Evolutionary conservation across 2,329 filamentous ascomycete genomes (phyloP).

Genomic region (Microsporum ferrugineum): DNA sequence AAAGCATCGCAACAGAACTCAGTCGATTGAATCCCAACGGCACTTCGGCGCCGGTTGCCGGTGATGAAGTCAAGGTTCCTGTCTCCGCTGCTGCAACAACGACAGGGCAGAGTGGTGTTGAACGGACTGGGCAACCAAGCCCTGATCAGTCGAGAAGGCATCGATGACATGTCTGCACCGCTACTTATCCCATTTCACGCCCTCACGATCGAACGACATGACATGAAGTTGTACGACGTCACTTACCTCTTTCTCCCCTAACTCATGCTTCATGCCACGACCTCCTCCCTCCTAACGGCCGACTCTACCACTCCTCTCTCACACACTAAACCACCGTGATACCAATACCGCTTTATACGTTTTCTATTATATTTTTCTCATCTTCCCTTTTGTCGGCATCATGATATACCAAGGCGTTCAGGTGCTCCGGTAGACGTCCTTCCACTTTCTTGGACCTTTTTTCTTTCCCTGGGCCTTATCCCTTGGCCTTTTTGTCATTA

Average conservation of each 20-base stretch:
- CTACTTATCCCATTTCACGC: not conserved
- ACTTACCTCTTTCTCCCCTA: not conserved
- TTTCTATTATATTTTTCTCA: not conserved
- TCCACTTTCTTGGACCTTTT: not conserved
- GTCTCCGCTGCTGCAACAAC: constrained; percentile 10
- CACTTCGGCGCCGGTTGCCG: constrained; percentile 11
- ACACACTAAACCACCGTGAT: not conserved
- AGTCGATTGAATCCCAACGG: constrained; percentile 31
- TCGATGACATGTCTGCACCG: constrained; percentile 18
- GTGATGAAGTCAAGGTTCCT: constrained; percentile 34
- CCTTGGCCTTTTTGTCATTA: not conserved
- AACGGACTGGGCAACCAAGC: constrained; percentile 22
- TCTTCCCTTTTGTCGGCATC: constrained; percentile 2
- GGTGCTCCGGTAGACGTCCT: constrained; percentile 4
- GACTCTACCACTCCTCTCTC: not conserved
- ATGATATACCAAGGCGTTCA: constrained; percentile 7
- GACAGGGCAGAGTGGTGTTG: constrained; percentile 25
- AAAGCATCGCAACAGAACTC: constrained; percentile 36
- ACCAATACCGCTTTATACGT: not conserved
- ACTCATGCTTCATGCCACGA: not conserved
- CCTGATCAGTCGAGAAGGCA: constrained; percentile 25
- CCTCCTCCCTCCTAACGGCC: not conserved
- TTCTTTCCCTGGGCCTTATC: not conserved
- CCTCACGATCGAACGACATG: constrained; percentile 2
- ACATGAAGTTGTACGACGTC: not conserved